These are phyloP conservation scores for Pharnaceum exiguum DNA, from an alignment of 148 eudicot genomes.

Conservation along the genomic window DNA sequence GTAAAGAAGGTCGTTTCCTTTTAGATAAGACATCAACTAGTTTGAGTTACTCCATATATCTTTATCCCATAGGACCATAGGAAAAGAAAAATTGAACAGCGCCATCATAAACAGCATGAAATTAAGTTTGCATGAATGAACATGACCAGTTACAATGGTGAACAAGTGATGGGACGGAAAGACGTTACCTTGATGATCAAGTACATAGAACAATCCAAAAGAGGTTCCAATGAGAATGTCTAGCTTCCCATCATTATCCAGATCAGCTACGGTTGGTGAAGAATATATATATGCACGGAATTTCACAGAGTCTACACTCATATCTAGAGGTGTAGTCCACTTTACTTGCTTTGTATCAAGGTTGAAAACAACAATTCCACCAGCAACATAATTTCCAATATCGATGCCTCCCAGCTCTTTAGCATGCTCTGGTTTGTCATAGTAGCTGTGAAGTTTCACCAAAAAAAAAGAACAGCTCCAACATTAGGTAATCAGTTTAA, in stretches of 20 bases:
- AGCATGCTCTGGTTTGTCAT: constrained; percentile 89
- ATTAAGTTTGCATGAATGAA: too few species aligned
- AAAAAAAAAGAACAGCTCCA: constrained; percentile 10
- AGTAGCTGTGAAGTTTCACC: constrained; percentile 67
- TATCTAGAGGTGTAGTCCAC: constrained; percentile 74
- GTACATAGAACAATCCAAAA: constrained; percentile 80
- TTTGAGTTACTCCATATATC: too few species aligned
- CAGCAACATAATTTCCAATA: constrained; percentile 90
- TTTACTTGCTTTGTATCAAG: constrained; percentile 95
- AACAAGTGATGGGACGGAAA: too few species aligned
- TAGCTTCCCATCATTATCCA: constrained; percentile 93
- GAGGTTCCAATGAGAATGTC: constrained; percentile 98
- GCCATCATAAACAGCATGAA: too few species aligned
- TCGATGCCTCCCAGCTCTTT: constrained; percentile 92
- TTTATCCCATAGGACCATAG: too few species aligned
- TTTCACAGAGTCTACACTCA: constrained; percentile 72
- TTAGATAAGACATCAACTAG: too few species aligned
- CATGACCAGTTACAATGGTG: too few species aligned
- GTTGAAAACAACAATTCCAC: constrained; percentile 94
- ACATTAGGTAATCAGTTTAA: constrained; percentile 8
- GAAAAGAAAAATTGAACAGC: too few species aligned
- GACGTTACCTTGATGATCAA: constrained; percentile 87
- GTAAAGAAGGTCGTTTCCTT: too few species aligned
- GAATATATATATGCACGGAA: constrained; percentile 89
- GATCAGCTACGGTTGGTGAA: constrained; percentile 83